These are phyloP conservation scores for Pelargonium cotyledonis DNA, from an alignment of 441 rosid genomes.

Conservation along the genomic window DNA sequence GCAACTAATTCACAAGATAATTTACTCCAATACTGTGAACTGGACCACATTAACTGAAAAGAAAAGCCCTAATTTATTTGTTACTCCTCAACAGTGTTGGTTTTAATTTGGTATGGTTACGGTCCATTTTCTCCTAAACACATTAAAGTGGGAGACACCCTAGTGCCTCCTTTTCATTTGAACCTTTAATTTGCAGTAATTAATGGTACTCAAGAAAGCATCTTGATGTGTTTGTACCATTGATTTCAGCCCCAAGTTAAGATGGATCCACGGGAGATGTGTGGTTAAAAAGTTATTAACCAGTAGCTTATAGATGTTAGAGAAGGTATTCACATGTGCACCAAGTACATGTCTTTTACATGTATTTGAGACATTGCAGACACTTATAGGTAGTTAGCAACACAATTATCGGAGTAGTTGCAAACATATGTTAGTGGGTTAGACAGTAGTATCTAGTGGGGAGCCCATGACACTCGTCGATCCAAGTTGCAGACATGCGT, in stretches of 20 bases:
- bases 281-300: not conserved
- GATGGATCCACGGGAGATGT: not conserved
- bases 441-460: too few species aligned
- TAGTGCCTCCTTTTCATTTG: not conserved
- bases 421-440: too few species aligned
- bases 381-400: too few species aligned
- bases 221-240: not conserved
- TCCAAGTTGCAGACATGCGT: too few species aligned
- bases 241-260: conserved; percentile 1
- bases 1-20: not conserved
- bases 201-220: conserved; percentile 3
- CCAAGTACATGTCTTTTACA: too few species aligned
- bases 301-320: not conserved
- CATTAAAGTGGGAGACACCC: not conserved
- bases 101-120: not conserved
- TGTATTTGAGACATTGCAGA: too few species aligned
- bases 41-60: conserved; percentile 1
- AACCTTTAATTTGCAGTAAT: conserved; percentile 7
- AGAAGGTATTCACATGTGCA: too few species aligned
- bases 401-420: too few species aligned
- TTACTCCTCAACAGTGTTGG: not conserved
- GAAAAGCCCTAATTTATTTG: not conserved
- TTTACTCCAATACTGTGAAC: not conserved
- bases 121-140: conserved; percentile 6
- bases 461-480: too few species aligned